Evolutionary conservation across 345 rosid species (phyloP).

Genomic region (Iberis pinnata): DNA sequence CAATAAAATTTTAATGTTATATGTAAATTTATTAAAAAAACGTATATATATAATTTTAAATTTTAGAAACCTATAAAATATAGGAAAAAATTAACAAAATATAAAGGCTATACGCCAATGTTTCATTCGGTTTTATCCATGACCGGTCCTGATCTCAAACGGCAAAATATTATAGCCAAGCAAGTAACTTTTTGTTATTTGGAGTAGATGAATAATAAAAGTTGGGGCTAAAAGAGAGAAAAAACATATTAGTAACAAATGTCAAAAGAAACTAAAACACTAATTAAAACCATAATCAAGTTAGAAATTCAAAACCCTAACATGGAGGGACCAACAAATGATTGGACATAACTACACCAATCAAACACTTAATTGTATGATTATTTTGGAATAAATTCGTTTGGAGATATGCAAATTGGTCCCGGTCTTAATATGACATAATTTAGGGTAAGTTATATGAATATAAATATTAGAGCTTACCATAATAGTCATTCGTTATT

Average conservation of each 20-base stretch:
- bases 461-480: constrained; percentile 17
- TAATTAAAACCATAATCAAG: constrained; percentile 27
- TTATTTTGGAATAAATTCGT: constrained; percentile 23
- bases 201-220: no score
- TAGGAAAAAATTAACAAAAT: no score
- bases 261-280: constrained; percentile 17
- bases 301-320: constrained; percentile 27
- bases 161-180: no score
- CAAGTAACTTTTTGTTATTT: no score
- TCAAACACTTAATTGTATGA: constrained; percentile 29
- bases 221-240: not conserved
- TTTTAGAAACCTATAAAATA: no score
- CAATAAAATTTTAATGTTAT: no score
- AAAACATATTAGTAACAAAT: constrained; percentile 10
- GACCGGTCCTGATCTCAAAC: no score
- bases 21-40: no score
- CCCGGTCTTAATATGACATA: constrained; percentile 32
- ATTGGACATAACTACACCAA: constrained; percentile 37
- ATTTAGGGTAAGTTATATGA: constrained; percentile 5
- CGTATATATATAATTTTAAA: no score
- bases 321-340: constrained; percentile 45
- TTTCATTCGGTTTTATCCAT: no score
- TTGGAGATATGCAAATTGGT: constrained; percentile 24
- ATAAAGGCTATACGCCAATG: no score
- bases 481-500: constrained; percentile 46